A percentile compares a stretch with the other conserved stretches of the same genome.
phyloP scores from a whole-genome alignment of 331 rosid genomes.

The Erythrophleum ivorense region DNA sequence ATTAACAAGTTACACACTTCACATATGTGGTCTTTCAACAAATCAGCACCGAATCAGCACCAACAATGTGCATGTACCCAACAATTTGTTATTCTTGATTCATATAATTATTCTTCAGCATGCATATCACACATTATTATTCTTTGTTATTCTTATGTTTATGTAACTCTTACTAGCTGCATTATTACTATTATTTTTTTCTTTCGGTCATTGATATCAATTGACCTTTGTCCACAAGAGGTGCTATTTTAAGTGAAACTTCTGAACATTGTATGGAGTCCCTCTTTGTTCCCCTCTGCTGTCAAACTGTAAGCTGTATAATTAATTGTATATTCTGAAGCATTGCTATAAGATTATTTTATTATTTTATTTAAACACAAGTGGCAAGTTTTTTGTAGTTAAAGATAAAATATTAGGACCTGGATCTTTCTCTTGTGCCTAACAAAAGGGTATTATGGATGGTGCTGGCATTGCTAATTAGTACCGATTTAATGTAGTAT shows the following conservation, averaged over 20 bases:
- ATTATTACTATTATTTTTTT: not conserved
- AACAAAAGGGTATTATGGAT: not conserved
- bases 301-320: not conserved
- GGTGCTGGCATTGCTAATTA: not conserved
- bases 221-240: not conserved
- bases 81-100: not conserved
- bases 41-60: not conserved
- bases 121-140: not conserved
- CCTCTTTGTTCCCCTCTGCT: not conserved
- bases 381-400: not conserved
- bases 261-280: not conserved
- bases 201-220: not conserved
- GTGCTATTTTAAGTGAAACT: not conserved
- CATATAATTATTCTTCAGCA: not conserved
- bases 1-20: not conserved
- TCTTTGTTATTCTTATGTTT: not conserved
- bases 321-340: not conserved
- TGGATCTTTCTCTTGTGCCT: not conserved
- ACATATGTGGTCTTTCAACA: not conserved
- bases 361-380: not conserved
- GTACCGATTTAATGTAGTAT: not conserved
- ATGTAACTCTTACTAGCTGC: not conserved
- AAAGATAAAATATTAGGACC: not conserved
- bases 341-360: not conserved
- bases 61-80: not conserved